Conservation (phyloP, 148 eudicot genomes). For the Dysphania ambrosioides region DNA sequence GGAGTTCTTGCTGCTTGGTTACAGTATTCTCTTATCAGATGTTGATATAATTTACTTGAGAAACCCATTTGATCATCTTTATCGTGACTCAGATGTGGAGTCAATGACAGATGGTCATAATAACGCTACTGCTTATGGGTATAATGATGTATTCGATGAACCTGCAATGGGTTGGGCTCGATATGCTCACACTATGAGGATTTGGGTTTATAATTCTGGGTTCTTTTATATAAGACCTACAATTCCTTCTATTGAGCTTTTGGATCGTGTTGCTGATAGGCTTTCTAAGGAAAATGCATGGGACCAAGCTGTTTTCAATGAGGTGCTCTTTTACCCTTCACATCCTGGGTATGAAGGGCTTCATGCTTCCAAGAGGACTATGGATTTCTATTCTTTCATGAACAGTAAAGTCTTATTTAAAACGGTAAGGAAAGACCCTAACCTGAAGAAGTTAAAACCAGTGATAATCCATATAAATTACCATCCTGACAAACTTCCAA, state of each 20-base stretch:
- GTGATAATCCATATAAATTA: conserved; percentile 86
- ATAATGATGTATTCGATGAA: conserved; percentile 82
- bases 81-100: conserved; percentile 91
- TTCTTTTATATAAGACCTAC: conserved; percentile 93
- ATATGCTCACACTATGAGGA: conserved; percentile 94
- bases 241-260: conserved; percentile 79
- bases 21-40: conserved; percentile 83
- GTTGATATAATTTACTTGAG: conserved; percentile 89
- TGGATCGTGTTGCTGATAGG: conserved; percentile 81
- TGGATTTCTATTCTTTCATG: conserved; percentile 86
- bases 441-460: conserved; percentile 70
- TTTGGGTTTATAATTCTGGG: conserved; percentile 94
- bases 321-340: conserved; percentile 76
- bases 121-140: conserved; percentile 86
- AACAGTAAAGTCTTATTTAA: conserved; percentile 93
- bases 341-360: conserved; percentile 89
- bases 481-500: conserved; percentile 78
- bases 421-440: conserved; percentile 69
- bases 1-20: conserved; percentile 88
- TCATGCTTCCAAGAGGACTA: conserved; percentile 77
- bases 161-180: conserved; percentile 98
- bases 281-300: conserved; percentile 55
- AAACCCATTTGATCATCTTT: conserved; percentile 79
- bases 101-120: conserved; percentile 94
- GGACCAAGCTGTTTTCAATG: conserved; percentile 99